Conservation (phyloP, 2,329 filamentous ascomycete species). For the Didymella lethalis region DNA sequence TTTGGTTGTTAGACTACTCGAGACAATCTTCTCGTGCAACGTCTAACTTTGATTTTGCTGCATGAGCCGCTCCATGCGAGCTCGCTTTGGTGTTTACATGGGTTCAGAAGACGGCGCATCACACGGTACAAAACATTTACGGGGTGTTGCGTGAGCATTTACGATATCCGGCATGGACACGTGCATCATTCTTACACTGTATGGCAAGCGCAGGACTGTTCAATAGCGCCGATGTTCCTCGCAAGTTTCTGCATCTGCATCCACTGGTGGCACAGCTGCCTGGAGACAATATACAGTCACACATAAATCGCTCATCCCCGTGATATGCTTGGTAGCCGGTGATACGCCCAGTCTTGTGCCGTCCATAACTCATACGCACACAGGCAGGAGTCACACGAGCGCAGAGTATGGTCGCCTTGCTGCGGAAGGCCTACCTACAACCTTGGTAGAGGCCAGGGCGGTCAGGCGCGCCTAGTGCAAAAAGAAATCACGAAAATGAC, state of each 20-base stretch:
- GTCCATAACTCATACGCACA: neutral
- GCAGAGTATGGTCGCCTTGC: neutral
- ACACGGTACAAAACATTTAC: slow-evolving; percentile 24
- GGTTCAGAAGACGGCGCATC: slow-evolving; percentile 30
- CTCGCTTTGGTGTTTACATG: slow-evolving; percentile 27
- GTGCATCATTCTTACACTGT: slow-evolving; percentile 17
- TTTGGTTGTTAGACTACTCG: slow-evolving; percentile 39
- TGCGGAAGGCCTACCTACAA: neutral
- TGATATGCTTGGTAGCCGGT: slow-evolving; percentile 1
- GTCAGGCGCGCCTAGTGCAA: slow-evolving; percentile 18
- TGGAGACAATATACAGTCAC: slow-evolving; percentile 9
- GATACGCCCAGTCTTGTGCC: slow-evolving; percentile 3
- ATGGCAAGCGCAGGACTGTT: slow-evolving; percentile 17
- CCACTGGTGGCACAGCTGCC: slow-evolving; percentile 13
- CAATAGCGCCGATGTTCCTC: slow-evolving; percentile 18
- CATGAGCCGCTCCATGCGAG: slow-evolving; percentile 28
- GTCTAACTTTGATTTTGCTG: slow-evolving; percentile 28
- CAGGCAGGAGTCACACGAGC: slow-evolving; percentile 12
- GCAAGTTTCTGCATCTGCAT: slow-evolving; percentile 17
- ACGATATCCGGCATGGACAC: slow-evolving; percentile 26
- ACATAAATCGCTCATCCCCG: neutral
- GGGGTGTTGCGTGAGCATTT: slow-evolving; percentile 30
- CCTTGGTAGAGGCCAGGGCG: slow-evolving; percentile 17
- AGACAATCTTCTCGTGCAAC: slow-evolving; percentile 28
- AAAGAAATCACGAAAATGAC: slow-evolving; percentile 26